Base-by-base conservation (phyloP, 805 yeast genomes). In the Candida saitoana region DNA sequence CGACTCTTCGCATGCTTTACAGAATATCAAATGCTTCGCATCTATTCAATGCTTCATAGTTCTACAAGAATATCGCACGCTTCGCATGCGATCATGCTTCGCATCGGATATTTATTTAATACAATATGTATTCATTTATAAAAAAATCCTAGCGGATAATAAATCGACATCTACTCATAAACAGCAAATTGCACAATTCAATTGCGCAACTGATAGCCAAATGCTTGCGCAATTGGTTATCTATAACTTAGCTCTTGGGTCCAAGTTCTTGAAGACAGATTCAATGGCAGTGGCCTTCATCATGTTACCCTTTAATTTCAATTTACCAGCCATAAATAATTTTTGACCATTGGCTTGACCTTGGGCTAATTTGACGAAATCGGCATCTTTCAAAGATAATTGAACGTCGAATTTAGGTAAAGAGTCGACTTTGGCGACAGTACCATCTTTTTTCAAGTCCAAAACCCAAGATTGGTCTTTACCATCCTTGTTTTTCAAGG, bases 271-370 rank as follows among this genome's bases (percentile, higher is more conserved):
- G 66, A 85, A 74, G 38, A 85, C 77, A 38, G 74, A 67, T 64
- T 84, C 91, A 46, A 85, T 77, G 45, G 79, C 77, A 35, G 90
- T 78, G 41, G 95, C 95, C 74, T 87, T 87, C 90, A 84, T 84
- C 69, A 87, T 83, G 69, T 88, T 86, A 50, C 96, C 96, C 73
- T 82, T 85, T 49, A 87, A 82, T 74, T 86, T 87, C 63, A 87
- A 77, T 65, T 83, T 84, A 33, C 96, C 96, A 54, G 76, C 69
- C 84, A 87, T 78, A 64, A 86, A 87, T 56, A 87, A 75, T 68
- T 80, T 82, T 66, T 87, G 95, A 36, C 95, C 87, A 62, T 82
- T 83, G 49, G 88, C 80, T 73, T 86, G 84, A 48, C 95, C 95
- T 47, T 71, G 67, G 41, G 84, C 84, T 51, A 87, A 75, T 60